Evolutionary conservation across 1,139 yeast genomes (phyloP).

Genomic region (Candida sojae): DNA sequence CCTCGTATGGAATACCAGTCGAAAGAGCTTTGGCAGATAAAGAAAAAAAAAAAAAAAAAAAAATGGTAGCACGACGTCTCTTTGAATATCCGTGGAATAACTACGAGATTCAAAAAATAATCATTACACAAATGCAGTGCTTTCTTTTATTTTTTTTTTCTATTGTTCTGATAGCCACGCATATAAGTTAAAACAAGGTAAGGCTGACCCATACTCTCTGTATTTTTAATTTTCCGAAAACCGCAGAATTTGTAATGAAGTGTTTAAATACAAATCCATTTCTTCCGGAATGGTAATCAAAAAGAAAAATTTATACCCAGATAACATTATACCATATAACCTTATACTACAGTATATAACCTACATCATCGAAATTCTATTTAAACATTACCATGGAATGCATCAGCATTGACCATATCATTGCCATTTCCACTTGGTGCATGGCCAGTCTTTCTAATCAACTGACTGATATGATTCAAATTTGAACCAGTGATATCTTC

Average conservation of each 20-base stretch:
- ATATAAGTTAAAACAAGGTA: background rate
- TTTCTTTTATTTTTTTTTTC: too few species aligned
- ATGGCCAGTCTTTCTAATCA: slow-evolving; percentile 47
- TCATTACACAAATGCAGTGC: too few species aligned
- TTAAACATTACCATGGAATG: slow-evolving; percentile 6
- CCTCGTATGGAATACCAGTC: too few species aligned
- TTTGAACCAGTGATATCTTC: slow-evolving; percentile 55
- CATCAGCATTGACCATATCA: slow-evolving; percentile 2
- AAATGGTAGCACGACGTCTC: too few species aligned
- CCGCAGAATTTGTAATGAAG: background rate
- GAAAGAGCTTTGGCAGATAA: too few species aligned
- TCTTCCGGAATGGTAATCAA: background rate
- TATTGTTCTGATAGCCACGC: too few species aligned
- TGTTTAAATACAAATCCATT: background rate
- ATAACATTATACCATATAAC: slow-evolving; percentile 40
- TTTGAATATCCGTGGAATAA: background rate
- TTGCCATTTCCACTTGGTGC: slow-evolving; percentile 22
- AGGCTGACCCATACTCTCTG: background rate
- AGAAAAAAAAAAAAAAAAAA: too few species aligned
- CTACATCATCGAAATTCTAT: slow-evolving; percentile 53
- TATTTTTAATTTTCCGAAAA: background rate
- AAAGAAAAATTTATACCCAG: too few species aligned
- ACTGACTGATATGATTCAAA: slow-evolving; percentile 52
- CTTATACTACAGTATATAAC: slow-evolving; percentile 42
- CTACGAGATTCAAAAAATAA: background rate